Base-by-base conservation (phyloP, 1,139 yeast genomes). In the Kodamaea fungicola region DNA sequence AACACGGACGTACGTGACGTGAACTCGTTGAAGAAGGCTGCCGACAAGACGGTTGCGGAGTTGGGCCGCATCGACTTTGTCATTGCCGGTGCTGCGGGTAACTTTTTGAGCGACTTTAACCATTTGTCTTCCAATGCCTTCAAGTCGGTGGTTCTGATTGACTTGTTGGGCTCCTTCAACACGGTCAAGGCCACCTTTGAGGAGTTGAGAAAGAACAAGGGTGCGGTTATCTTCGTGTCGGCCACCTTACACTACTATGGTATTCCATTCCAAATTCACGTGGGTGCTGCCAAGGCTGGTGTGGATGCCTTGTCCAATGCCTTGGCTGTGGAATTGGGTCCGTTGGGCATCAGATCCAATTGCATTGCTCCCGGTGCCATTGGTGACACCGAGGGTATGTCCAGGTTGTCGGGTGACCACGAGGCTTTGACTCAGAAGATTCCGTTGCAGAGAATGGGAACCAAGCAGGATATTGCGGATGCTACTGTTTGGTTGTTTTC, bases 231-330 rank as follows among this genome's bases (percentile, higher is more conserved):
- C 12, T 56, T 57, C 35, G 60, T 57, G 24, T 48, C 54, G 41
- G 95, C 97, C 2, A 88, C 96, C 0, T 69, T 89, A 39, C 96
- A 89, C 59, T 86, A 85, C 61, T 77, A 82, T 50, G 97, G 96
- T 9, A 76, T 85, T 6, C 95, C 96, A 7, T 79, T 83, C 62
- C 96, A 89, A 61, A 56, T 78, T 7, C 97, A 88, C 48, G 96
- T 87, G 1, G 84, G 89, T 1, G 96, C 97, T 0, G 96, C 96
- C 7, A 89, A 89, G 62, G 96, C 97, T 1, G 97, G 96, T n/a
- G 78, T 89, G 26, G 97, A 90, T 55, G 94, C 96, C 0, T 65
- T 89, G 30, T 80, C 89, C 16, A 80, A 83, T 49, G 83, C 88
- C 0, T 62, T 89, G 45, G 95, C 96, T 0, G 89, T 86, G 7